Percentiles rank a stretch among this genome's conserved stretches.
phyloP scores from a whole-genome alignment of 1,284 basidiomycete species.

The Meripilus lineatus region DNA sequence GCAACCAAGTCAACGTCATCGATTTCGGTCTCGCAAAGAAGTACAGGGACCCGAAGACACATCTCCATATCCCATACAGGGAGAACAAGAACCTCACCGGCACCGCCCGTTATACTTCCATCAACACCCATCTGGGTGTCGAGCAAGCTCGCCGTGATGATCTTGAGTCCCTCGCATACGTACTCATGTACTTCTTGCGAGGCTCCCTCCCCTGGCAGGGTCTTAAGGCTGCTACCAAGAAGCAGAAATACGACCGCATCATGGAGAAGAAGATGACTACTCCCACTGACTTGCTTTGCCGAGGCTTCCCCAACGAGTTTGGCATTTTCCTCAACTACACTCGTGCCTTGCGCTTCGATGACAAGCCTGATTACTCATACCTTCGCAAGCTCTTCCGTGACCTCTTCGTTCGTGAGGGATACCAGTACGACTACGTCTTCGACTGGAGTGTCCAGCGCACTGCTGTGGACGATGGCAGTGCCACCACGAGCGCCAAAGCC shows the following conservation, averaged over 20 bases:
- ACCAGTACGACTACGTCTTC: constrained; percentile 97
- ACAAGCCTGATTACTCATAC: constrained; percentile 98
- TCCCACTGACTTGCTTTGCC: constrained; percentile 92
- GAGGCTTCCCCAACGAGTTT: constrained; percentile 96
- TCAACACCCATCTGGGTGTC: constrained; percentile 98
- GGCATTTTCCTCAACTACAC: constrained; percentile 98
- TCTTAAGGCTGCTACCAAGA: constrained; percentile 97
- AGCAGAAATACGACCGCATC: constrained; percentile 99
- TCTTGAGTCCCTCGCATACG: constrained; percentile 93
- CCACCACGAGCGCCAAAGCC: constrained; percentile 55
- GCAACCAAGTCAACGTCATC: constrained; percentile 99
- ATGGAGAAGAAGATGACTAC: constrained; percentile 99
- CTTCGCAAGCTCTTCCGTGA: constrained; percentile 97
- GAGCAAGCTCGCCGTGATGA: constrained; percentile 96
- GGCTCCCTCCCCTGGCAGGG: constrained; percentile 97
- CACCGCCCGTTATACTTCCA: constrained; percentile 98
- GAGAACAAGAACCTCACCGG: constrained; percentile 99
- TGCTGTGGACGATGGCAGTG: constrained; percentile 58
- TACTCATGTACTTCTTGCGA: constrained; percentile 98
- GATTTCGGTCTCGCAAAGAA: constrained; percentile 99
- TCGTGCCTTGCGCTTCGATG: constrained; percentile 94
- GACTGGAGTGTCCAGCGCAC: constrained; percentile 92
- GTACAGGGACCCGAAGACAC: constrained; percentile 99
- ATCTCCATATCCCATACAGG: constrained; percentile 98
- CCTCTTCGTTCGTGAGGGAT: constrained; percentile 94